A percentile compares a stretch with the other conserved stretches of the same genome.
Conservation (phyloP, 2,329 filamentous ascomycete species). For the Westerdykella ornata region DNA sequence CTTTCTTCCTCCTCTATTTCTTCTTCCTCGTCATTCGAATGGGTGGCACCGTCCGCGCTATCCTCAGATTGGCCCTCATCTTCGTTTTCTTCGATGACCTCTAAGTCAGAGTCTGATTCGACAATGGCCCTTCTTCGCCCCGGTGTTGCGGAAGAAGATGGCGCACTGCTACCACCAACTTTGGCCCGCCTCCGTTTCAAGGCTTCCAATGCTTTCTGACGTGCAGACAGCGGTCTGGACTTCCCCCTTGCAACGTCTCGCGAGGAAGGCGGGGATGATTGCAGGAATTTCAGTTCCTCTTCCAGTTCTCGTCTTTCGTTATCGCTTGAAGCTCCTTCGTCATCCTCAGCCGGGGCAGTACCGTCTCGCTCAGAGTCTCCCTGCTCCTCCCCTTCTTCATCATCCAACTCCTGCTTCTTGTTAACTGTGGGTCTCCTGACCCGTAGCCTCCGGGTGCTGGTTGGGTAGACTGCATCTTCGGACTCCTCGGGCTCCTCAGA, state of each 20-base stretch:
- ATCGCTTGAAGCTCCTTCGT: conserved; percentile 19
- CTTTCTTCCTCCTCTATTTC: conserved; percentile 7
- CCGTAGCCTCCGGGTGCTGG: conserved; percentile 8
- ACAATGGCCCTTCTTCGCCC: conserved; percentile 18
- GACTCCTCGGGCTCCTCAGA: conserved; percentile 3
- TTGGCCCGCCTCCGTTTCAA: conserved; percentile 40
- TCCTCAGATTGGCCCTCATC: conserved; percentile 15
- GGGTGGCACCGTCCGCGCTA: neutral
- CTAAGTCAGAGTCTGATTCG: conserved; percentile 19
- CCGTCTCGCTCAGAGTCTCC: conserved; percentile 2
- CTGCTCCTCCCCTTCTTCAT: conserved; percentile 9
- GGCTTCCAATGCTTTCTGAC: conserved; percentile 40
- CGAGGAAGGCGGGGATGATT: conserved; percentile 24
- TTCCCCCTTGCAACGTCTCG: conserved; percentile 22
- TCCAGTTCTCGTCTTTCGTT: conserved; percentile 38
- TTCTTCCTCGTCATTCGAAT: conserved; percentile 6
- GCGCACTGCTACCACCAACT: conserved; percentile 15
- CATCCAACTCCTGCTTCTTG: conserved; percentile 9
- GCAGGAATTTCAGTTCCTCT: conserved; percentile 43
- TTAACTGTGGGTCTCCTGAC: conserved; percentile 22
- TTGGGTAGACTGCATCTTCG: conserved; percentile 3
- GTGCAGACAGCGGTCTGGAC: conserved; percentile 27
- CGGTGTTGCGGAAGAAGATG: conserved; percentile 20
- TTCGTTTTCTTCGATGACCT: conserved; percentile 30
- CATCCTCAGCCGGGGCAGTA: conserved; percentile 2